A percentile compares a stretch with the other conserved stretches of the same genome.
Evolutionary conservation across 257 asterid species (phyloP).

Genomic region (Knoxia roxburghii): DNA sequence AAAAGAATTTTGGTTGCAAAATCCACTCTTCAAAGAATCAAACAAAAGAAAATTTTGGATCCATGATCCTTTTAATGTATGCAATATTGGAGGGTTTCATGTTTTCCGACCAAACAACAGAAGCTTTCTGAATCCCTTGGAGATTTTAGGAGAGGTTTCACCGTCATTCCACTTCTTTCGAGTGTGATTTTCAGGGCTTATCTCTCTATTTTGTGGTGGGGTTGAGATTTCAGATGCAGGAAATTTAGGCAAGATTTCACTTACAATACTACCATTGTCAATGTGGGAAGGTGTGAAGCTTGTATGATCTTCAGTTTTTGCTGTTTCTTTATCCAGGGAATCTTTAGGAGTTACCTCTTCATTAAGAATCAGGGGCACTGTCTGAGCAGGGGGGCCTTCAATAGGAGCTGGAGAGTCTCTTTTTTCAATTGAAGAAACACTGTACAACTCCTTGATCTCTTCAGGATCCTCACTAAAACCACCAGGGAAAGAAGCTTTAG

Average conservation of each 20-base stretch:
- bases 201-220: slow-evolving; percentile 41
- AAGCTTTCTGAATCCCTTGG: slow-evolving; percentile 71
- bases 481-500: slow-evolving; percentile 16
- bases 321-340: slow-evolving; percentile 8
- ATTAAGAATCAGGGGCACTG: slow-evolving; percentile 6
- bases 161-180: slow-evolving; percentile 67
- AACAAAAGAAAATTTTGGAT: slow-evolving; percentile 13
- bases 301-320: slow-evolving; percentile 15
- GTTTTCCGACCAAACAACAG: slow-evolving; percentile 57
- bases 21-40: slow-evolving; percentile 11
- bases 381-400: slow-evolving; percentile 18
- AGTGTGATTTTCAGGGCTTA: slow-evolving; percentile 32
- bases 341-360: slow-evolving; percentile 9
- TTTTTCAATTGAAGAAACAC: slow-evolving; percentile 37
- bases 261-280: slow-evolving; percentile 21
- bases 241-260: slow-evolving; percentile 34
- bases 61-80: neutral
- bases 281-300: slow-evolving; percentile 9
- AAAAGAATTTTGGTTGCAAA: neutral
- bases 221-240: slow-evolving; percentile 34
- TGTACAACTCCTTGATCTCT: slow-evolving; percentile 35
- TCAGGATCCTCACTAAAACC: slow-evolving; percentile 20
- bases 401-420: slow-evolving; percentile 12
- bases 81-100: slow-evolving; percentile 22
- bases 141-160: slow-evolving; percentile 49